phyloP scores from a whole-genome alignment of 257 asterid species.

The Ajuga chamaepitys region DNA sequence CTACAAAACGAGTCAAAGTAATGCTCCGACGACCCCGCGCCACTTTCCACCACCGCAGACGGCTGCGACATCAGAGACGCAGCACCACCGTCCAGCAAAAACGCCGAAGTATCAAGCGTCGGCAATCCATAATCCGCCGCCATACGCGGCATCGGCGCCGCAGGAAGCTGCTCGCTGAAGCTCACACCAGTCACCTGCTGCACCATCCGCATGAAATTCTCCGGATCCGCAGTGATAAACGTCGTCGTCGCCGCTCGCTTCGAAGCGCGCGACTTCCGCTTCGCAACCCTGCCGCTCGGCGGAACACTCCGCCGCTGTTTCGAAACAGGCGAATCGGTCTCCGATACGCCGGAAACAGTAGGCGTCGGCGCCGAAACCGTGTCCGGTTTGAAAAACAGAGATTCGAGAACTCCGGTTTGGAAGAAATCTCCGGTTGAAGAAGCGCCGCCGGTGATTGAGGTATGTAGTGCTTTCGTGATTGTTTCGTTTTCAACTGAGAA shows the following conservation, averaged over 20 bases:
- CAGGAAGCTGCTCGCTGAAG: not conserved
- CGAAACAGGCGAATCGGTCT: conserved; percentile 32
- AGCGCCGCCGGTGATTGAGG: conserved; percentile 21
- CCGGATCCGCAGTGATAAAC: conserved; percentile 40
- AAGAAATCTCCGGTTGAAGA: conserved; percentile 16
- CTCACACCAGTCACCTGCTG: conserved; percentile 48
- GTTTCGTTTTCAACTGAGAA: conserved; percentile 45
- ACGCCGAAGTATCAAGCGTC: conserved; percentile 33
- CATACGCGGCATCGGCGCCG: conserved; percentile 10
- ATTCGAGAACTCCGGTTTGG: conserved; percentile 22
- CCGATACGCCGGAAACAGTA: conserved; percentile 51
- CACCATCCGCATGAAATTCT: conserved; percentile 47
- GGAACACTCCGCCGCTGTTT: conserved; percentile 22
- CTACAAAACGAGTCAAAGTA: conserved; percentile 31
- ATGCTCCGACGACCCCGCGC: conserved; percentile 15
- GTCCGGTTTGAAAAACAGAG: conserved; percentile 21
- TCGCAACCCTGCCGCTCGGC: conserved; percentile 47
- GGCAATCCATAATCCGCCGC: conserved; percentile 19
- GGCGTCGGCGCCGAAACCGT: conserved; percentile 36
- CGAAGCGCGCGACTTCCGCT: conserved; percentile 70
- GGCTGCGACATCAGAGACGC: conserved; percentile 11
- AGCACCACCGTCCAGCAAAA: conserved; percentile 15
- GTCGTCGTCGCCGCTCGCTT: conserved; percentile 41
- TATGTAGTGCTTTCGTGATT: conserved; percentile 43
- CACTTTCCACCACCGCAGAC: conserved; percentile 12